Percentiles rank a stretch among this genome's conserved stretches.
Conservation (phyloP, 1,284 basidiomycete species). For the Chalciporus piperatoides region DNA sequence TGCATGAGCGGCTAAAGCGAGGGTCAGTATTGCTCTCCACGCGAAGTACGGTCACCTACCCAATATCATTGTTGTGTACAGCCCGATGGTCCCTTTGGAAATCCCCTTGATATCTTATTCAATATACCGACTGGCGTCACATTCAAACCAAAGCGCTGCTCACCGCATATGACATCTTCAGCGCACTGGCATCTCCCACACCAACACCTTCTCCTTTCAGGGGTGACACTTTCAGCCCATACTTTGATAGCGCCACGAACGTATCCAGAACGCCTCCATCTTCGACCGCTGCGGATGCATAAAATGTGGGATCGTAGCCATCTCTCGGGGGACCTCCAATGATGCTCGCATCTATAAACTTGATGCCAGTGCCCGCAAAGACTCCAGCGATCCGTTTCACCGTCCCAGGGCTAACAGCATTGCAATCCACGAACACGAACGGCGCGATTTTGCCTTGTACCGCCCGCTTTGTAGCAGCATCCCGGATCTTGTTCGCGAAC, state of each 20-base stretch:
- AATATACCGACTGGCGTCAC: background rate
- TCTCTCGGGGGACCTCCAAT: slow-evolving; percentile 52
- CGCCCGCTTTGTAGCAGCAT: slow-evolving; percentile 14
- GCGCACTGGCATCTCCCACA: slow-evolving; percentile 55
- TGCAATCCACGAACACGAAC: slow-evolving; percentile 54
- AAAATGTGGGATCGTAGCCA: slow-evolving; percentile 51
- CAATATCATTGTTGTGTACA: slow-evolving; percentile 56
- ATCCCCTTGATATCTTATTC: slow-evolving; percentile 41
- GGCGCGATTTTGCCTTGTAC: slow-evolving; percentile 11
- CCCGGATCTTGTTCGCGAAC: slow-evolving; percentile 45
- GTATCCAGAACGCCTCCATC: slow-evolving; percentile 39
- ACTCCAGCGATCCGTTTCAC: slow-evolving; percentile 45
- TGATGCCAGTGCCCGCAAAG: slow-evolving; percentile 39
- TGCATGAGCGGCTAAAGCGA: slow-evolving; percentile 45
- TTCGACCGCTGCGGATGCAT: slow-evolving; percentile 43
- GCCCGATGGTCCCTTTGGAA: slow-evolving; percentile 50
- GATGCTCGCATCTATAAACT: slow-evolving; percentile 57
- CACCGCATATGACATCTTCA: slow-evolving; percentile 65
- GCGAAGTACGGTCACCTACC: slow-evolving; percentile 32
- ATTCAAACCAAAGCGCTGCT: slow-evolving; percentile 22
- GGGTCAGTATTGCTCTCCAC: slow-evolving; percentile 1
- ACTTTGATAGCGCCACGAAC: slow-evolving; percentile 41
- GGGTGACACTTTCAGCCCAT: slow-evolving; percentile 45
- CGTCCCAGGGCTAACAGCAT: slow-evolving; percentile 53
- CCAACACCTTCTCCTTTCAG: slow-evolving; percentile 46